Conservation (phyloP, 2,329 filamentous ascomycete genomes). For the Sclerotinia nivalis region DNA sequence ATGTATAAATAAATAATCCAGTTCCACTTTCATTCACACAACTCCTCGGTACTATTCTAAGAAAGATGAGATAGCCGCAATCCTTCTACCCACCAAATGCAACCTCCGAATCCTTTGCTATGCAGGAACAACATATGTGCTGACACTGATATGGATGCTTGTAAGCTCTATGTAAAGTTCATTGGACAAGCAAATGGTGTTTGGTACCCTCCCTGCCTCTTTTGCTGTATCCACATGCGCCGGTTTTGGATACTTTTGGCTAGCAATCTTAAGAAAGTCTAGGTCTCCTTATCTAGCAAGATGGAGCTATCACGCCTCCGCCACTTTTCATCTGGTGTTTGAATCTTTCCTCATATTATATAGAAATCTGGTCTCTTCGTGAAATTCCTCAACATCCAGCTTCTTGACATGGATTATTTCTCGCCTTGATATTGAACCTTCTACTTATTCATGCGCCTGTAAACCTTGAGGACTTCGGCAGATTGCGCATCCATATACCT, state of each 20-base stretch:
- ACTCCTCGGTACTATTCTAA: slow-evolving; percentile 20
- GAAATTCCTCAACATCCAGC: not conserved
- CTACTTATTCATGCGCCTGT: not conserved
- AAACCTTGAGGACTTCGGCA: not conserved
- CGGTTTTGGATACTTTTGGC: not conserved
- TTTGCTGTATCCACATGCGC: not conserved
- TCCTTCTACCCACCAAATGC: slow-evolving; percentile 13
- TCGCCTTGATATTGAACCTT: not conserved
- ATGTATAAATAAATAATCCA: slow-evolving; percentile 6
- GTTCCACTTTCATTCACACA: not conserved
- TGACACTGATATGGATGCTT: not conserved
- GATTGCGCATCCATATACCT: not conserved
- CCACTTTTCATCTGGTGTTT: not conserved
- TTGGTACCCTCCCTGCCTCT: not conserved
- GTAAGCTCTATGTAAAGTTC: not conserved
- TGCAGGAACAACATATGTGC: slow-evolving; percentile 8
- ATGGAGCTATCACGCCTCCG: not conserved
- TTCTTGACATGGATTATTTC: not conserved
- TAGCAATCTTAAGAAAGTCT: not conserved
- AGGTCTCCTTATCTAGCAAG: not conserved
- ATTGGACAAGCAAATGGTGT: slow-evolving; percentile 2
- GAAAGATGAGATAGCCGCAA: slow-evolving; percentile 9
- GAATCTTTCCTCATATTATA: not conserved
- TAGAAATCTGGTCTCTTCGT: not conserved
- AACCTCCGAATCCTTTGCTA: slow-evolving; percentile 16